A percentile compares a stretch with the other conserved stretches of the same genome.
Evolutionary conservation across 2,329 filamentous ascomycete genomes (phyloP).

Genomic region (Zarea fungicola): DNA sequence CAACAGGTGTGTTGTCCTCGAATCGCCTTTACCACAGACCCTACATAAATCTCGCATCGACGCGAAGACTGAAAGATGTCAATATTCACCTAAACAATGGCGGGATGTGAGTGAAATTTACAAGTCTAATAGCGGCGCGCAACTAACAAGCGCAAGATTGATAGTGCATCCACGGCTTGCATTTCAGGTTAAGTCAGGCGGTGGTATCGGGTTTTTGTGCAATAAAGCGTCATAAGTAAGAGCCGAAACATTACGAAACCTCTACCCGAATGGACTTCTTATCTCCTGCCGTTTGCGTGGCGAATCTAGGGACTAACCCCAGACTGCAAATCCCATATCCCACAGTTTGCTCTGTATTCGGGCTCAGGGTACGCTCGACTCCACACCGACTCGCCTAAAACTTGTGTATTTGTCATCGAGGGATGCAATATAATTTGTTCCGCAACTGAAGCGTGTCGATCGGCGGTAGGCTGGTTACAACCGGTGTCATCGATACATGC

Average conservation of each 20-base stretch:
- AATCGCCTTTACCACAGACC: conserved; percentile 6
- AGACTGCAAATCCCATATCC: background rate
- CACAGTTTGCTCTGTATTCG: background rate
- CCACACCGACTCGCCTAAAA: background rate
- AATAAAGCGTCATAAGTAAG: background rate
- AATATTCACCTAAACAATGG: conserved; percentile 1
- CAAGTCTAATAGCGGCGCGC: background rate
- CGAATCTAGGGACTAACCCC: background rate
- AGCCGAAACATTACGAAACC: background rate
- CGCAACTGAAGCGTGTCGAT: background rate
- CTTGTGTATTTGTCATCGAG: background rate
- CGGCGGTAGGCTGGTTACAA: background rate
- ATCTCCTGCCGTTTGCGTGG: background rate
- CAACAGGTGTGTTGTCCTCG: background rate
- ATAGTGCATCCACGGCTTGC: conserved; percentile 5
- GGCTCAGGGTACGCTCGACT: background rate
- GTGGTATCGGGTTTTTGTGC: conserved; percentile 3
- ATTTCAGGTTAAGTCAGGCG: conserved; percentile 4
- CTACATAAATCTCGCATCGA: background rate
- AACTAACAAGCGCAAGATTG: background rate
- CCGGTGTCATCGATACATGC: background rate
- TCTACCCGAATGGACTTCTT: background rate
- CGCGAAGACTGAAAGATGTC: background rate
- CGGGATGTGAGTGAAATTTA: conserved; percentile 1
- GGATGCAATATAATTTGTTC: background rate